Evolutionary conservation across 257 asterid genomes (phyloP).

Genomic region (Solanum pinnatisectum): DNA sequence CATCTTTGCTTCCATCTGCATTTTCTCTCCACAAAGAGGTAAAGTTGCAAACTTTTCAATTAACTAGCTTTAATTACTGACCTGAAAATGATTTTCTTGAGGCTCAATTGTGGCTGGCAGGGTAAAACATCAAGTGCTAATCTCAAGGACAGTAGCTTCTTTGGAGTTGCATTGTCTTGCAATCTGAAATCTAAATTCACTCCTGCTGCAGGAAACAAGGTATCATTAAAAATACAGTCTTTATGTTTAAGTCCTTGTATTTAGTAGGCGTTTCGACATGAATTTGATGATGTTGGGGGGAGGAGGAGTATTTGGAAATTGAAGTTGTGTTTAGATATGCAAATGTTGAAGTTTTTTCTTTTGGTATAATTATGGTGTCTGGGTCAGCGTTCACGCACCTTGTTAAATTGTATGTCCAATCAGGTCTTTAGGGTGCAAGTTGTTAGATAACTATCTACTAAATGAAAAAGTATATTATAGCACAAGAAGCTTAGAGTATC

Average conservation of each 20-base stretch:
- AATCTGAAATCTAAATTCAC: constrained; percentile 40
- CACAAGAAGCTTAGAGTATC: neutral
- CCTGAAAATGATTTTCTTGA: neutral
- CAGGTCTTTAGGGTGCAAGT: neutral
- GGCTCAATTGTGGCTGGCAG: constrained; percentile 25
- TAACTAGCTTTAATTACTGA: neutral
- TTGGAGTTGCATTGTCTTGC: constrained; percentile 63
- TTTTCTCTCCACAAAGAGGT: constrained; percentile 69
- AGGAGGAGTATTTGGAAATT: neutral
- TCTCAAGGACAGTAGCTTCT: constrained; percentile 52
- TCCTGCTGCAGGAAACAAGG: constrained; percentile 46
- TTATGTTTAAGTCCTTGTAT: neutral
- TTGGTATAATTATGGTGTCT: neutral
- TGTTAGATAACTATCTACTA: neutral
- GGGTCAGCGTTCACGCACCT: neutral
- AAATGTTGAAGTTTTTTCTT: neutral
- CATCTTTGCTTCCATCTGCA: constrained; percentile 55
- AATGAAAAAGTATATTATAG: neutral
- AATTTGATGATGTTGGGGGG: neutral
- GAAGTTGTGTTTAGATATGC: neutral
- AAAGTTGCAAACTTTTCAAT: neutral
- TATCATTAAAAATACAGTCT: neutral
- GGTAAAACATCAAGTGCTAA: constrained; percentile 40
- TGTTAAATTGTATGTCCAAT: neutral
- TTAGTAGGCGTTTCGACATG: neutral